A percentile compares a stretch with the other conserved stretches of the same genome.
These are phyloP conservation scores for Colletotrichum navitas DNA, from an alignment of 2,329 filamentous ascomycete genomes.

Conservation along the genomic window DNA sequence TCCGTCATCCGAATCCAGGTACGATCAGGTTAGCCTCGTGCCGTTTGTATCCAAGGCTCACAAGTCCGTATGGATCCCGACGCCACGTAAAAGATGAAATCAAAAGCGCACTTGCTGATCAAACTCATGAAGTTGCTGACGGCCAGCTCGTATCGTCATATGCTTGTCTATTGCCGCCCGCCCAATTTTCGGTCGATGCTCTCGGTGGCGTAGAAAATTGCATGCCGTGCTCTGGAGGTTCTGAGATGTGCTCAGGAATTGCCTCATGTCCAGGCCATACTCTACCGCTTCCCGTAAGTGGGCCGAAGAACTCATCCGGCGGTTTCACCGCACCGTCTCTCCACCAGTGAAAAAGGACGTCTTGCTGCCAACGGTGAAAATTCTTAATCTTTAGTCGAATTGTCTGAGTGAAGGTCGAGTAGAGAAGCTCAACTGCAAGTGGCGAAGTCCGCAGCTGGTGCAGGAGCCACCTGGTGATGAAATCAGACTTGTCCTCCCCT, in stretches of 20 bases:
- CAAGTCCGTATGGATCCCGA: not conserved
- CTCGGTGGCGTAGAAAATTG: not conserved
- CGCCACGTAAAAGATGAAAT: not conserved
- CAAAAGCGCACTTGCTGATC: not conserved
- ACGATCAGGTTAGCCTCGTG: not conserved
- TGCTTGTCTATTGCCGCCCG: not conserved
- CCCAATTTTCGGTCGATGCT: conserved; percentile 3
- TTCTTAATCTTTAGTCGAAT: conserved; percentile 51
- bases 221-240: not conserved
- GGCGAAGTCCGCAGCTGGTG: conserved; percentile 62
- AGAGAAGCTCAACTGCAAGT: conserved; percentile 59
- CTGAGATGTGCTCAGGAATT: not conserved
- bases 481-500: conserved; percentile 57
- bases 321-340: conserved; percentile 44
- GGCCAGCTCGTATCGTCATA: conserved; percentile 5
- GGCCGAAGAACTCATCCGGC: conserved; percentile 25
- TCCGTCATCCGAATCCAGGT: conserved; percentile 1
- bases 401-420: conserved; percentile 53
- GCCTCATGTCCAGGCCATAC: not conserved
- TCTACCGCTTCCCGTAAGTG: conserved; percentile 29
- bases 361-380: conserved; percentile 52
- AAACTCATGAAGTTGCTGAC: conserved; percentile 4
- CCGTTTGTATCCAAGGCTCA: conserved; percentile 3
- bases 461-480: conserved; percentile 66
- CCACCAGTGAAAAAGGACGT: conserved; percentile 56